A percentile compares a stretch with the other conserved stretches of the same genome.
These are phyloP conservation scores for Ceratonia siliqua DNA, from an alignment of 306 rosid genomes.

Conservation along the genomic window DNA sequence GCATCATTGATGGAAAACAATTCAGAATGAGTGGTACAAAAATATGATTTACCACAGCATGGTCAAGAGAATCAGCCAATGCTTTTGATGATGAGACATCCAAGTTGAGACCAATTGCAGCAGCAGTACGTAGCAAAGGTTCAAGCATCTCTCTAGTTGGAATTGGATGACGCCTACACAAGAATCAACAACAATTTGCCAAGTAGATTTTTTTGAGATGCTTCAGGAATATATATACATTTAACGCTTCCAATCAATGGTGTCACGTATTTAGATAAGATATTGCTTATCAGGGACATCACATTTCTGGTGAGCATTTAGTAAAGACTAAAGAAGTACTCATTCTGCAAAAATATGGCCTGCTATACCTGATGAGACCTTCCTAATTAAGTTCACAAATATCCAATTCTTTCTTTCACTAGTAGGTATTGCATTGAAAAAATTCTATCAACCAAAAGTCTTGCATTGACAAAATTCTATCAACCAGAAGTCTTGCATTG, in stretches of 20 bases:
- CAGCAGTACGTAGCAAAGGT: slow-evolving; percentile 85
- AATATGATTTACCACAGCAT: slow-evolving; percentile 69
- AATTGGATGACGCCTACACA: slow-evolving; percentile 86
- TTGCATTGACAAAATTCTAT: background rate
- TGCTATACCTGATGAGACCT: background rate
- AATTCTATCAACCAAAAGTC: background rate
- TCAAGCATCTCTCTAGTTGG: slow-evolving; percentile 97
- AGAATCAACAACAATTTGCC: slow-evolving; percentile 32
- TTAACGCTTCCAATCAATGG: slow-evolving; percentile 15
- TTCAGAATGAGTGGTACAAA: background rate
- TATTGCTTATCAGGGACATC: slow-evolving; percentile 16
- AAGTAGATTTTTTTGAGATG: background rate
- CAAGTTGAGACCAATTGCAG: slow-evolving; percentile 87
- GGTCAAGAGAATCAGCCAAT: slow-evolving; percentile 96
- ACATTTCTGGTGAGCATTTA: background rate
- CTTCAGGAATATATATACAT: slow-evolving; percentile 9
- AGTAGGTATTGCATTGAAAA: background rate
- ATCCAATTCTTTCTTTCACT: background rate
- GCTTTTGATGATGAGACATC: slow-evolving; percentile 89
- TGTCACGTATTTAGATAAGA: slow-evolving; percentile 13
- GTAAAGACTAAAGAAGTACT: background rate
- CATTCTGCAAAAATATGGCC: background rate
- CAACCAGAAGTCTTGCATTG: background rate
- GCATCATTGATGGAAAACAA: slow-evolving; percentile 16
- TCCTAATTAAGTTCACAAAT: background rate